phyloP scores from a whole-genome alignment of 352 stramenopile species.

The Phytophthora palmivora region DNA sequence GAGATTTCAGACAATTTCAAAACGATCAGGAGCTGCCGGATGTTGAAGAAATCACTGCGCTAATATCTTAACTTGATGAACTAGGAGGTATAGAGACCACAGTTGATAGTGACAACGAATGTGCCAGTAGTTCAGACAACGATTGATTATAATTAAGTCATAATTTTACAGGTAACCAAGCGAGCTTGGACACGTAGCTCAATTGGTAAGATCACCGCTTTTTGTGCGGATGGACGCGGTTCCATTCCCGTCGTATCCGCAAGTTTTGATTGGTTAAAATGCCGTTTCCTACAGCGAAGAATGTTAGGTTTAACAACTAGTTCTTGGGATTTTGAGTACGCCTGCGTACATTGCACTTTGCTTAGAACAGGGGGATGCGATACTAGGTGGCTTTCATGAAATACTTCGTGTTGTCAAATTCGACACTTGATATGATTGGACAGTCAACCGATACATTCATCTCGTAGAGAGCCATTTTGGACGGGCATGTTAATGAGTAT shows the following conservation, averaged over 20 bases:
- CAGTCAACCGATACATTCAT: too few relatives aligned
- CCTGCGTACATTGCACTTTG: too few relatives aligned
- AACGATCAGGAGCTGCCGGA: not conserved
- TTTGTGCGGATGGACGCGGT: slow-evolving; percentile 6
- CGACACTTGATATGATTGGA: too few relatives aligned
- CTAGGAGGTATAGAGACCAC: not conserved
- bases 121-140: not conserved
- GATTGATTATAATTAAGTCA: not conserved
- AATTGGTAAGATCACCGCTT: slow-evolving; percentile 6
- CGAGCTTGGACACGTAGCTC: slow-evolving; percentile 6
- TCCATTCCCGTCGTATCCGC: slow-evolving; percentile 2
- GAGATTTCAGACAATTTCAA: not conserved
- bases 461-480: too few relatives aligned
- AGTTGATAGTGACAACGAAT: not conserved
- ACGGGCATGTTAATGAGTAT: too few relatives aligned
- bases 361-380: too few relatives aligned
- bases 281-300: too few relatives aligned
- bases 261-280: not conserved
- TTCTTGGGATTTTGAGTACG: too few relatives aligned
- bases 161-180: slow-evolving; percentile 6
- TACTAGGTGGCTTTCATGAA: too few relatives aligned
- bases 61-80: not conserved
- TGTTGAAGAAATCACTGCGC: not conserved
- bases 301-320: too few relatives aligned
- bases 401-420: too few relatives aligned